Conservation (phyloP, 2,329 filamentous ascomycete genomes). For the Neonectria magnoliae region DNA sequence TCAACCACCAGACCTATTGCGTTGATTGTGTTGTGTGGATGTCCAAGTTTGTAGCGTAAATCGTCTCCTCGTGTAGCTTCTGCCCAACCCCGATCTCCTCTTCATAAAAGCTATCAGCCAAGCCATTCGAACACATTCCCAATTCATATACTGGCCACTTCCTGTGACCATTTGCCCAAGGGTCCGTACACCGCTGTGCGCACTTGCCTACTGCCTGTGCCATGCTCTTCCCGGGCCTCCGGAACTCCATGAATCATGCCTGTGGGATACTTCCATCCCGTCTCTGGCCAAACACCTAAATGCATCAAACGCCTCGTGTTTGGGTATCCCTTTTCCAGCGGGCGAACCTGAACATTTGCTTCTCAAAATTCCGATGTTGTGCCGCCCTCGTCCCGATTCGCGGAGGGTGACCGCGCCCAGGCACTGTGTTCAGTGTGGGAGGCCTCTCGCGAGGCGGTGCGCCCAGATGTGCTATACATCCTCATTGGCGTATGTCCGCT, state of each 20-base stretch:
- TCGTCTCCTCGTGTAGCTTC: constrained; percentile 12
- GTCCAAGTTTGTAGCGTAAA: constrained; percentile 11
- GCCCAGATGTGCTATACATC: constrained; percentile 23
- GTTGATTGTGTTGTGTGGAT: neutral
- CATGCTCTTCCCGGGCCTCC: constrained; percentile 23
- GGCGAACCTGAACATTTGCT: constrained; percentile 14
- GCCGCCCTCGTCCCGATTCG: constrained; percentile 19
- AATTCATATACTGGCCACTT: constrained; percentile 8
- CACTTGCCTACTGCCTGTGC: constrained; percentile 46
- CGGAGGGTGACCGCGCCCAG: constrained; percentile 5
- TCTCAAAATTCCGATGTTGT: constrained; percentile 10
- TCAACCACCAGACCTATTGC: neutral
- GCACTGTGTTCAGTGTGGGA: constrained; percentile 28
- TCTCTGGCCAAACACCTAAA: constrained; percentile 34
- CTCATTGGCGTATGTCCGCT: constrained; percentile 23
- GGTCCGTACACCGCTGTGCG: constrained; percentile 21
- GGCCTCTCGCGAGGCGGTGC: constrained; percentile 32
- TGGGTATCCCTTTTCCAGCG: constrained; percentile 38
- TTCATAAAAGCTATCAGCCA: neutral
- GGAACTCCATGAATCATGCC: constrained; percentile 43
- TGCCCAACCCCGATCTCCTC: neutral
- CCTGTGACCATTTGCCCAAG: constrained; percentile 6
- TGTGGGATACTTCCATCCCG: constrained; percentile 29
- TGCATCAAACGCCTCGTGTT: constrained; percentile 36
- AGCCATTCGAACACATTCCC: constrained; percentile 3